Percentiles rank a stretch among this genome's conserved stretches.
These are phyloP conservation scores for Beauveria pseudobassiana DNA, from an alignment of 2,329 filamentous ascomycete genomes.

Conservation along the genomic window DNA sequence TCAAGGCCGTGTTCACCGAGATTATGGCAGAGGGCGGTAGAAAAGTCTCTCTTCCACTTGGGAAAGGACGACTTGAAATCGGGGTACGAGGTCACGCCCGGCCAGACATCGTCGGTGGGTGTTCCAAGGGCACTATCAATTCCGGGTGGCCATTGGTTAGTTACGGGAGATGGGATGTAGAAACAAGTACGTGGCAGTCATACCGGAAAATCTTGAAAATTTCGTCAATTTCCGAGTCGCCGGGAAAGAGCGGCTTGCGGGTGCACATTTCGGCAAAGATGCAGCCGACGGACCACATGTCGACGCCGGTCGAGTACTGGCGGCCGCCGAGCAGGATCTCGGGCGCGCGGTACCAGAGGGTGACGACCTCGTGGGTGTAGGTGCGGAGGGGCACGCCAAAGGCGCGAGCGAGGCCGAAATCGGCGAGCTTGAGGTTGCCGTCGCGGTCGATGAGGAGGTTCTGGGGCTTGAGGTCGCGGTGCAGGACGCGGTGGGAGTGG, in stretches of 20 bases:
- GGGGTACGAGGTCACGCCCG: constrained; percentile 87
- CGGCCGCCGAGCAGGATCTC: constrained; percentile 86
- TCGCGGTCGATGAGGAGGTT: constrained; percentile 81
- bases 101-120: constrained; percentile 75
- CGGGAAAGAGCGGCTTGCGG: constrained; percentile 83
- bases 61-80: constrained; percentile 91
- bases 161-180: not conserved
- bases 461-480: constrained; percentile 85
- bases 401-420: constrained; percentile 82
- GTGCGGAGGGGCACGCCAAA: constrained; percentile 87
- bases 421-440: constrained; percentile 82
- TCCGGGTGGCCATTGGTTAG: not conserved
- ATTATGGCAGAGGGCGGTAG: constrained; percentile 57
- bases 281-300: constrained; percentile 93
- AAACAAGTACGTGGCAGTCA: not conserved
- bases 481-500: constrained; percentile 79
- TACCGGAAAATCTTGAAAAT: constrained; percentile 62
- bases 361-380: constrained; percentile 93
- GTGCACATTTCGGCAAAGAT: constrained; percentile 98
- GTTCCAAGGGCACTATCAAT: constrained; percentile 64
- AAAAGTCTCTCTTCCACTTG: constrained; percentile 73
- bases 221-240: constrained; percentile 61
- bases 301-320: constrained; percentile 88
- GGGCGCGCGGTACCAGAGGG: constrained; percentile 85
- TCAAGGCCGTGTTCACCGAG: constrained; percentile 67